These are phyloP conservation scores for Xanthoconium purpureum DNA, from an alignment of 768 basidiomycete genomes.

Conservation along the genomic window DNA sequence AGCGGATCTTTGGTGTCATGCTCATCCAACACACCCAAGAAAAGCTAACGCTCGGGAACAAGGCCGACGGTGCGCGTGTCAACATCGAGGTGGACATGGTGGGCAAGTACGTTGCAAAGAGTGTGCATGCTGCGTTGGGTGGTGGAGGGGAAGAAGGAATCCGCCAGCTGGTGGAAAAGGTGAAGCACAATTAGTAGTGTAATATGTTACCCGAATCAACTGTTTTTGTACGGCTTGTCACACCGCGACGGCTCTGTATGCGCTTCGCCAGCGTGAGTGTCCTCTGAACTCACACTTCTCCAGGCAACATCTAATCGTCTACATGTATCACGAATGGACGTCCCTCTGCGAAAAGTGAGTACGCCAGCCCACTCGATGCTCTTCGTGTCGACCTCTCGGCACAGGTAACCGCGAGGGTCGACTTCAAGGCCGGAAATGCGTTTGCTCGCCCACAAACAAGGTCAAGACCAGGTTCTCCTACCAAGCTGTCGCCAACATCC, in stretches of 20 bases:
- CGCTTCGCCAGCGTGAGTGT: not conserved
- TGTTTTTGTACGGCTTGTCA: not conserved
- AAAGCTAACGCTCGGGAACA: conserved; percentile 77
- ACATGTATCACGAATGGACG: conserved; percentile 33
- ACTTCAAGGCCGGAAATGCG: conserved; percentile 35
- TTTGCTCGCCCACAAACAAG: conserved; percentile 29
- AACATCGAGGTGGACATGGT: conserved; percentile 97
- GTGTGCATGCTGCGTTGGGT: conserved; percentile 65
- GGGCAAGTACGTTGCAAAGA: conserved; percentile 87
- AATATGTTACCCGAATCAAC: not conserved
- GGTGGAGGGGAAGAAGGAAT: conserved; percentile 50
- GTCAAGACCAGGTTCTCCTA: conserved; percentile 51
- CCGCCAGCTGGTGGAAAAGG: conserved; percentile 49
- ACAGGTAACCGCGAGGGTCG: conserved; percentile 56
- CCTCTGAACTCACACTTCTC: not conserved
- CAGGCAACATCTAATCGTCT: not conserved
- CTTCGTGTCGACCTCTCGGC: conserved; percentile 13
- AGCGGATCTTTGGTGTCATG: conserved; percentile 82
- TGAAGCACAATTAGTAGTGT: conserved; percentile 16
- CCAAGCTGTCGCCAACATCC: conserved; percentile 33
- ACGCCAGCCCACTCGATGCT: not conserved
- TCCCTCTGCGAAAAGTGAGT: conserved; percentile 46
- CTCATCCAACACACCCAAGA: conserved; percentile 92
- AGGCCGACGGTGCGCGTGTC: conserved; percentile 73
- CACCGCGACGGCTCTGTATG: not conserved